Conservation (phyloP, 345 rosid genomes). For the Dipteronia sinensis region DNA sequence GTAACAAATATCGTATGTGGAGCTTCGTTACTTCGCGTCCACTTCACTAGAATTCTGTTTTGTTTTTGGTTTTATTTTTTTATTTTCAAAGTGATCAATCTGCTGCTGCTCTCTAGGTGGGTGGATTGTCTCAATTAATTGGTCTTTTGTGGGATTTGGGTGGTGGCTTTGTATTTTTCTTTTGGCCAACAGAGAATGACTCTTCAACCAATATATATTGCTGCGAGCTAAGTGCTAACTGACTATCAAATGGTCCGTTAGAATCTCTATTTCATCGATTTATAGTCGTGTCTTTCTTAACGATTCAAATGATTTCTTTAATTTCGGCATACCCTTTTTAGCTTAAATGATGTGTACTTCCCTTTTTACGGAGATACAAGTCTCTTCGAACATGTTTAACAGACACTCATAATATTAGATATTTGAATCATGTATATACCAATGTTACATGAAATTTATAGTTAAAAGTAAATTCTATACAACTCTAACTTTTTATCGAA, state of each 20-base stretch:
- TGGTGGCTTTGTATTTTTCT: conserved; percentile 3
- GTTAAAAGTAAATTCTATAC: no score
- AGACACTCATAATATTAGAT: no score
- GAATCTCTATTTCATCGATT: conserved; percentile 6
- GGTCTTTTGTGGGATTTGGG: conserved; percentile 12
- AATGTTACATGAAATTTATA: no score
- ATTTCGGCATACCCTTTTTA: no score
- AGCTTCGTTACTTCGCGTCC: conserved; percentile 66
- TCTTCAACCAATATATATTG: conserved; percentile 19
- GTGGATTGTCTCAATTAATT: conserved; percentile 4
- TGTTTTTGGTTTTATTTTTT: neutral
- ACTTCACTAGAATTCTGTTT: conserved; percentile 56
- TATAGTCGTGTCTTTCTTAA: neutral
- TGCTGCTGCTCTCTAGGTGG: neutral
- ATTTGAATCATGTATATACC: no score
- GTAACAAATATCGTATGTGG: conserved; percentile 23
- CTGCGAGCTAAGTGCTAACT: conserved; percentile 2
- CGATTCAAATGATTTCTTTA: no score
- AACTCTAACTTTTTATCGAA: no score
- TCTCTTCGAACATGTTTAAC: no score
- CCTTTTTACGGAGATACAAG: no score
- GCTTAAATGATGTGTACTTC: no score
- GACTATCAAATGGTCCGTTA: conserved; percentile 3
- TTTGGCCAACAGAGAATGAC: conserved; percentile 28
- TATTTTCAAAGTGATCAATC: neutral